phyloP scores from a whole-genome alignment of 208 protist genomes.

The Strigomonas culicis region DNA sequence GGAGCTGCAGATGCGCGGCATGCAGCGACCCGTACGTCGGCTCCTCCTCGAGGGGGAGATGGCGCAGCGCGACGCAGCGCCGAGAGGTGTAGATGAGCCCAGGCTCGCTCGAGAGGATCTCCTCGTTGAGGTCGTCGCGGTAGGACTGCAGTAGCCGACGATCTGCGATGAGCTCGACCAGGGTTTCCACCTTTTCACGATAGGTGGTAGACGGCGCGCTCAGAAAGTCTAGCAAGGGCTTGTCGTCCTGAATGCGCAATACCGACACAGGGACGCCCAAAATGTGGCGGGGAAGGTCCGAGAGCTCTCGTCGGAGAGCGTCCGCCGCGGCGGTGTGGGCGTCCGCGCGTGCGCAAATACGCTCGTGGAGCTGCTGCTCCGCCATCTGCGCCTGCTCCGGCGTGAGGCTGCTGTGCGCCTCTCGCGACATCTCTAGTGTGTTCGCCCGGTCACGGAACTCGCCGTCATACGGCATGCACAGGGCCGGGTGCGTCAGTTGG shows the following conservation, averaged over 20 bases:
- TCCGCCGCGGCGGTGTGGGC: no score
- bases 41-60: background rate
- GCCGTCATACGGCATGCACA: background rate
- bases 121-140: conserved; percentile 5
- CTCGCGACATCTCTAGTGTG: conserved; percentile 3
- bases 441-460: background rate
- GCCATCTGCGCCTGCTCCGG: no score
- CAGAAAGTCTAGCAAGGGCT: no score
- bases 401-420: no score
- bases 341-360: no score
- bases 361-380: no score
- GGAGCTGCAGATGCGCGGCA: background rate
- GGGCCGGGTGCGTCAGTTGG: background rate
- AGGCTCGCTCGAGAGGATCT: conserved; percentile 1
- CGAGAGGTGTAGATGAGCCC: conserved; percentile 3
- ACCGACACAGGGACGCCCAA: no score
- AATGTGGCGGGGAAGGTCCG: no score
- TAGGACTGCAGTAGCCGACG: background rate
- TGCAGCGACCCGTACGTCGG: background rate
- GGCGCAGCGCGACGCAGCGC: conserved; percentile 1
- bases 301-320: no score
- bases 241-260: no score
- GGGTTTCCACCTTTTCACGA: background rate
- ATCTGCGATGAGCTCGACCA: background rate
- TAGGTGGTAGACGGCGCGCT: no score